Base-by-base conservation (phyloP, 768 basidiomycete genomes). In the Postia placenta region DNA sequence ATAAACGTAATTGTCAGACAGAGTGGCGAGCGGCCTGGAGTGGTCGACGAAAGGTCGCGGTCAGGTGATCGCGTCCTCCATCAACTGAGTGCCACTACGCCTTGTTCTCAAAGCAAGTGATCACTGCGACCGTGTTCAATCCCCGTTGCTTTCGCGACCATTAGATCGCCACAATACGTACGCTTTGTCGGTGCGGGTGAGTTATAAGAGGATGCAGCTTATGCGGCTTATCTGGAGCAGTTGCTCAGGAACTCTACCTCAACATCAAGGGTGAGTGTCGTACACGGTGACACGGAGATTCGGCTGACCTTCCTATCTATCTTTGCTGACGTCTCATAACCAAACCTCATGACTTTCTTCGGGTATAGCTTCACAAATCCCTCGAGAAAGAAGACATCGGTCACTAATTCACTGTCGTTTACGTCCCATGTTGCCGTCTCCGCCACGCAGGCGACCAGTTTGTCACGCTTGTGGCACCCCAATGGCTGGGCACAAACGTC, bases 401-500 rank as follows among this genome's bases (percentile, higher is more conserved):
- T 45, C 44, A 19, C 35, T 24, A 27, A 25, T 27, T 11, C 44
- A 39, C 3, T 14, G n/a, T 23, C 5, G 17, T 7, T 22, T 4
- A 22, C 14, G 28, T 2, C 44, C 30, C 28, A 47, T 23, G 50
- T 50, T n/a, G n/a, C n/a, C 55, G 54, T 33, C 55, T n/a, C 52
- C 57, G 15, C 5, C 26, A 25, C 52, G 69, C 68, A 67, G 63
- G 51, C 60, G 57, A 22, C 69, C 66, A 17, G 48, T 56, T 25
- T 71, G 70, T 46, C 65, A 56, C 25, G 60, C 56, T 6, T 72
- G 70, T 45, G 61, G 62, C 14, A 45, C 55, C 2, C 68, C 63
- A 37, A 72, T 72, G 70, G 65, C 60, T 2, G 70, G 70, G 11
- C 70, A 72, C 62, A 69, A 64, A 52, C 67, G 70, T 15, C 64